Conservation (phyloP, 2,329 filamentous ascomycete genomes). For the Curvularia spicifera region DNA sequence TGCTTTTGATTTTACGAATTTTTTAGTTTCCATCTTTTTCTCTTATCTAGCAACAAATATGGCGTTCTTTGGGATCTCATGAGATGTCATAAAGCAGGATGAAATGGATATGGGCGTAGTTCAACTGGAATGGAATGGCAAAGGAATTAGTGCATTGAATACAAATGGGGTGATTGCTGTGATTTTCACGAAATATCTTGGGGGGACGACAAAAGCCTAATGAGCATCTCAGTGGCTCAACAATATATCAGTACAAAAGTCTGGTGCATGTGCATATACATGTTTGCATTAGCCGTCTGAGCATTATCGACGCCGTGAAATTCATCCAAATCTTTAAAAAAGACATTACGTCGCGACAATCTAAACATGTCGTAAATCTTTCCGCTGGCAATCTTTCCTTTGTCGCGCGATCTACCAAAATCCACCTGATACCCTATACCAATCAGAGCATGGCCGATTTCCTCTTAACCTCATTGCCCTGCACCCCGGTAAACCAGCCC, state of each 20-base stretch:
- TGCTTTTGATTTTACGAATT: neutral
- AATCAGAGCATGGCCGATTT: neutral
- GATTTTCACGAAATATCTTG: too few relatives aligned
- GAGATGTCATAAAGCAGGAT: neutral
- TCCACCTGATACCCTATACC: neutral
- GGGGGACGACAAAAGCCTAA: too few relatives aligned
- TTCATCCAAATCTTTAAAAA: neutral
- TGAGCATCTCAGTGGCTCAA: too few relatives aligned
- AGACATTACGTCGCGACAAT: neutral
- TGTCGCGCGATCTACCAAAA: neutral
- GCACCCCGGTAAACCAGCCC: slow-evolving; percentile 50
- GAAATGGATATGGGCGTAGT: too few relatives aligned
- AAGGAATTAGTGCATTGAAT: neutral
- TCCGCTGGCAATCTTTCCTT: neutral
- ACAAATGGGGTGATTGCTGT: neutral
- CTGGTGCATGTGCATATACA: too few relatives aligned
- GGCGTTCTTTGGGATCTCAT: neutral
- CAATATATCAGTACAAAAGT: too few relatives aligned
- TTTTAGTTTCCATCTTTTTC: neutral
- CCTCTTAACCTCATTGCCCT: slow-evolving; percentile 12
- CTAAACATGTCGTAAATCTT: neutral
- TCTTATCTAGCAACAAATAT: slow-evolving; percentile 1
- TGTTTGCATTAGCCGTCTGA: neutral
- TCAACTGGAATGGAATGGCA: neutral
- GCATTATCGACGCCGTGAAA: neutral